Percentiles rank a stretch among this genome's conserved stretches.
These are phyloP conservation scores for Kurtzmaniella cleridarum DNA, from an alignment of 805 yeast genomes.

Conservation along the genomic window DNA sequence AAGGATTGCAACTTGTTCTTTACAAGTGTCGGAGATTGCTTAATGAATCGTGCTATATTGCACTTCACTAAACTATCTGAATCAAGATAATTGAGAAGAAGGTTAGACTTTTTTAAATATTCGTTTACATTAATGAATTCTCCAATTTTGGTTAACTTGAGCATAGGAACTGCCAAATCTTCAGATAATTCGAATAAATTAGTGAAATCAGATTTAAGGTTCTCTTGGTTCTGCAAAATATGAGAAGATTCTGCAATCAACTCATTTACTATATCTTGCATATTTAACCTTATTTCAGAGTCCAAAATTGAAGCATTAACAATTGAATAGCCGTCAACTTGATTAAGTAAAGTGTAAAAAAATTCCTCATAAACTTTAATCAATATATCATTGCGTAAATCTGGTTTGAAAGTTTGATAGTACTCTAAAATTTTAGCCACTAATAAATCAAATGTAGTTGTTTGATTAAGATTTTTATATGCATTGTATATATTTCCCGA, in stretches of 20 bases:
- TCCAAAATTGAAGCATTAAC: slow-evolving; percentile 11
- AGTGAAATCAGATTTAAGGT: neutral
- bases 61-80: slow-evolving; percentile 10
- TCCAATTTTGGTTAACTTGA: slow-evolving; percentile 22
- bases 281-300: slow-evolving; percentile 15
- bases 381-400: slow-evolving; percentile 3
- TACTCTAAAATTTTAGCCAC: slow-evolving; percentile 18
- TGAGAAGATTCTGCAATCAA: slow-evolving; percentile 14
- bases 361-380: slow-evolving; percentile 9
- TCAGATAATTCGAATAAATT: neutral
- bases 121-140: slow-evolving; percentile 18
- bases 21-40: slow-evolving; percentile 17
- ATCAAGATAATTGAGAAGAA: neutral
- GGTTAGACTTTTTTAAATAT: slow-evolving; percentile 7
- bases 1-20: slow-evolving; percentile 9
- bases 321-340: slow-evolving; percentile 2
- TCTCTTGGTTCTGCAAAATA: slow-evolving; percentile 7
- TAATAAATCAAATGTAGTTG: slow-evolving; percentile 22
- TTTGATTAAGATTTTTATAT: slow-evolving; percentile 19
- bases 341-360: slow-evolving; percentile 9
- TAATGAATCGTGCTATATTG: slow-evolving; percentile 14
- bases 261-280: slow-evolving; percentile 21
- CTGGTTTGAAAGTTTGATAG: slow-evolving; percentile 11
- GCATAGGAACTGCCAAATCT: slow-evolving; percentile 9
- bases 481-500: slow-evolving; percentile 15